phyloP scores from a whole-genome alignment of 805 yeast genomes.

The Starmerella bombicola region DNA sequence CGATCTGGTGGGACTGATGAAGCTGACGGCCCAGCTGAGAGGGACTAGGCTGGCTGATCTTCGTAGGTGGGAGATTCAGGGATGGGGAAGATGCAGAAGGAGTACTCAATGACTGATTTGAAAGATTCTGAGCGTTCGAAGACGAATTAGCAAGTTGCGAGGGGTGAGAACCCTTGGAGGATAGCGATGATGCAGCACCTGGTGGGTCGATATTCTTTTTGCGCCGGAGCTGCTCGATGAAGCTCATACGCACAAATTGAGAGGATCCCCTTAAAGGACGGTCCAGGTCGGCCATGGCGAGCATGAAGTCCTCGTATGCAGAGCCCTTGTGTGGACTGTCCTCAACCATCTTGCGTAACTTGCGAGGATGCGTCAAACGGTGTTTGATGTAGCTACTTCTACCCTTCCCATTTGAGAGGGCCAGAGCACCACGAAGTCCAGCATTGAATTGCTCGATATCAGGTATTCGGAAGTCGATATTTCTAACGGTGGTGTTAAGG shows the following conservation, averaged over 20 bases:
- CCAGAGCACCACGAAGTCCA: conserved; percentile 28
- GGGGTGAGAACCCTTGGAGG: neutral
- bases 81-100: conserved; percentile 4
- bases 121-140: conserved; percentile 8
- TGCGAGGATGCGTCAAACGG: conserved; percentile 29
- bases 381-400: conserved; percentile 13
- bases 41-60: conserved; percentile 15
- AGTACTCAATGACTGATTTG: neutral
- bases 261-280: conserved; percentile 31
- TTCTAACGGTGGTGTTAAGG: conserved; percentile 62
- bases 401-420: neutral
- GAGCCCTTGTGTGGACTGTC: conserved; percentile 63
- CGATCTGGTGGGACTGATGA: conserved; percentile 17
- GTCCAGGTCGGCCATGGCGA: conserved; percentile 43
- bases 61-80: conserved; percentile 13
- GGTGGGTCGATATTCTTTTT: conserved; percentile 37
- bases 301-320: conserved; percentile 86
- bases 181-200: conserved; percentile 20
- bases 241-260: conserved; percentile 76
- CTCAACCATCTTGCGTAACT: conserved; percentile 44
- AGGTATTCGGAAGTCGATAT: conserved; percentile 61
- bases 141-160: conserved; percentile 16
- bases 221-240: conserved; percentile 74
- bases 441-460: conserved; percentile 27
- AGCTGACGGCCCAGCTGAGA: conserved; percentile 17